Conservation (phyloP, 352 stramenopile species). For the Phytophthora crassamura region DNA sequence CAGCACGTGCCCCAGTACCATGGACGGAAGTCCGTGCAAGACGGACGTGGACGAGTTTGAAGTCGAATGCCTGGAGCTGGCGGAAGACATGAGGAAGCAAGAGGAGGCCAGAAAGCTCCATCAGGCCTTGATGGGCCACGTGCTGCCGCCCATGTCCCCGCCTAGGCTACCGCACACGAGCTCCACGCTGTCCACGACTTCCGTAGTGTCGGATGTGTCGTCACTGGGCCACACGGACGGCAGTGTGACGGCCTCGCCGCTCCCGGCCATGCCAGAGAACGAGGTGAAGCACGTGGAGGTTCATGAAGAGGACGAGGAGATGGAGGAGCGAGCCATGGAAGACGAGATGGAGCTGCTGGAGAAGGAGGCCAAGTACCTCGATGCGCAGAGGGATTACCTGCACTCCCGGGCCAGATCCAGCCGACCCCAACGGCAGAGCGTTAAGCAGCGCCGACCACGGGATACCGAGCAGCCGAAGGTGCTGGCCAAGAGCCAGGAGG, state of each 20-base stretch:
- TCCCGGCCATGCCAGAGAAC: constrained; percentile 46
- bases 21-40: constrained; percentile 33
- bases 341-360: constrained; percentile 64
- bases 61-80: constrained; percentile 24
- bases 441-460: constrained; percentile 63
- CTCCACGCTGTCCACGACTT: constrained; percentile 29
- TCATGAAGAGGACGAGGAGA: constrained; percentile 35
- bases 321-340: constrained; percentile 43
- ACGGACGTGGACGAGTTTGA: constrained; percentile 51
- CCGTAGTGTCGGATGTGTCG: constrained; percentile 18
- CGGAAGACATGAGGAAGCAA: constrained; percentile 23
- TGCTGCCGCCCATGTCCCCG: constrained; percentile 39
- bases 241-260: constrained; percentile 33
- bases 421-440: constrained; percentile 42
- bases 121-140: constrained; percentile 23
- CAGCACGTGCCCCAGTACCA: constrained; percentile 41
- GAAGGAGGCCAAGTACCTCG: constrained; percentile 78
- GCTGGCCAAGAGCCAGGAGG: constrained; percentile 49
- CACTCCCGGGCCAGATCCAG: constrained; percentile 57
- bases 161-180: constrained; percentile 32
- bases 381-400: constrained; percentile 72
- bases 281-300: constrained; percentile 15
- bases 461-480: constrained; percentile 46
- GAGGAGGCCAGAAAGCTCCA: constrained; percentile 22
- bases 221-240: constrained; percentile 28